Conservation (phyloP, 495 filamentous ascomycete genomes). For the Aspergillus affinis region DNA sequence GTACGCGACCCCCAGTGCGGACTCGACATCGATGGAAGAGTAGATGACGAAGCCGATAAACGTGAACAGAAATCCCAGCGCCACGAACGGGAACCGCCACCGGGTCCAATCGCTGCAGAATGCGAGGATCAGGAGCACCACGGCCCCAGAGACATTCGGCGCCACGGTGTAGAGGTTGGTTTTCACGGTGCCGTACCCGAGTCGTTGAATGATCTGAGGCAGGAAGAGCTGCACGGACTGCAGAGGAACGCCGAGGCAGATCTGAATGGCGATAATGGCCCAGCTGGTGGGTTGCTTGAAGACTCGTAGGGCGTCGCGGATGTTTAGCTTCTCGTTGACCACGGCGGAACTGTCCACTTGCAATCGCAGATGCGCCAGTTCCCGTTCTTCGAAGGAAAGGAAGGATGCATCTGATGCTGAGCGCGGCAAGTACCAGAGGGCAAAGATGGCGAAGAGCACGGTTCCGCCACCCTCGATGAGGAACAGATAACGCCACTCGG, state of each 20-base stretch:
- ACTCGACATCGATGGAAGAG: conserved; percentile 56
- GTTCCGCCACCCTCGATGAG: conserved; percentile 68
- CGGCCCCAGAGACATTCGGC: conserved; percentile 64
- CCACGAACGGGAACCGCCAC: conserved; percentile 69
- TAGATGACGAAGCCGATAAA: conserved; percentile 73
- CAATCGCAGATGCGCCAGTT: conserved; percentile 67
- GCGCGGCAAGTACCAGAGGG: conserved; percentile 64
- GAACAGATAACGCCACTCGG: conserved; percentile 70
- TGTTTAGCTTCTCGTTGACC: conserved; percentile 67
- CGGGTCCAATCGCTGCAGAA: conserved; percentile 62
- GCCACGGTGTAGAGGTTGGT: conserved; percentile 77
- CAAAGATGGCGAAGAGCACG: conserved; percentile 61
- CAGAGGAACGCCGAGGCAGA: conserved; percentile 71
- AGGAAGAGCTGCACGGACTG: conserved; percentile 68
- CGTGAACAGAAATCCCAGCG: conserved; percentile 65
- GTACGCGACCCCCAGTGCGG: conserved; percentile 61
- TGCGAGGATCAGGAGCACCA: conserved; percentile 64
- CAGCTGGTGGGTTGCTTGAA: conserved; percentile 61
- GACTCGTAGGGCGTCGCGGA: conserved; percentile 59
- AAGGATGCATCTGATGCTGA: conserved; percentile 61
- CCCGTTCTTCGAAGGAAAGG: conserved; percentile 59
- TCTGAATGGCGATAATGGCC: conserved; percentile 63
- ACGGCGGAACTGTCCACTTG: conserved; percentile 66
- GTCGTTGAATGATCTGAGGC: conserved; percentile 64
- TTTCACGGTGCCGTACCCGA: conserved; percentile 61